Evolutionary conservation across 2,329 filamentous ascomycete species (phyloP), one percentile per base, ranked within the genome.

Genomic region (Aspergillus tamarii): DNA sequence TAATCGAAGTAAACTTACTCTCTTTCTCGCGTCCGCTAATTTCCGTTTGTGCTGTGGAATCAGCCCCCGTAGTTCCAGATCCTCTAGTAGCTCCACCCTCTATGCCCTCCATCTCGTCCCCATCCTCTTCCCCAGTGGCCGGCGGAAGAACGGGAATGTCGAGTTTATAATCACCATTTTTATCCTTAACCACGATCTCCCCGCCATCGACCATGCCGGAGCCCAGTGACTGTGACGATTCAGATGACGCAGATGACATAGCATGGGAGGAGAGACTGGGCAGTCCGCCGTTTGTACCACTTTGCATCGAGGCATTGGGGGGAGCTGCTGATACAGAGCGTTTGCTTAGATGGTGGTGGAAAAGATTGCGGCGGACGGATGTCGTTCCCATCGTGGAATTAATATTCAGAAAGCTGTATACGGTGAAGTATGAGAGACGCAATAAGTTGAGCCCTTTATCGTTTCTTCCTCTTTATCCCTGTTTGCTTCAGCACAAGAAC

Each of bases 111-210:
- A 80, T 74, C 36, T 78, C 80, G 41, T 80, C 80, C 3, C 73
- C 78, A 57, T 78, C 76, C 32, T 78, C 77, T 23, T 72, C 66
- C n/a, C 74, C 66, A 26, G 78, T 64, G 19, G 74, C 65, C 10
- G 74, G 72, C 23, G 79, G 80, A 32, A 83, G 70, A 7, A 76
- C 64, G 5, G 82, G 83, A 34, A 83, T 75, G 55, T 83, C 80
- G 14, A 84, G 69, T 32, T 78, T 78, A 64, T 84, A 84, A 30
- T 80, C 77, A 1, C 84, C 84, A 59, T 81, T 78, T 30, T 80
- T 78, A 63, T 84, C 81, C 12, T 81, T 78, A 50, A 81, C 81
- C 28, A 85, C 82, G 30, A 85, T 82, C 53, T 85, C 84, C 63
- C 73, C 75, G 52, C 76, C 77, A 57, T 81, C 73, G 19, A 73